phyloP scores from a whole-genome alignment of 73 alveolate genomes.

The Paramecium sexaurelia region DNA sequence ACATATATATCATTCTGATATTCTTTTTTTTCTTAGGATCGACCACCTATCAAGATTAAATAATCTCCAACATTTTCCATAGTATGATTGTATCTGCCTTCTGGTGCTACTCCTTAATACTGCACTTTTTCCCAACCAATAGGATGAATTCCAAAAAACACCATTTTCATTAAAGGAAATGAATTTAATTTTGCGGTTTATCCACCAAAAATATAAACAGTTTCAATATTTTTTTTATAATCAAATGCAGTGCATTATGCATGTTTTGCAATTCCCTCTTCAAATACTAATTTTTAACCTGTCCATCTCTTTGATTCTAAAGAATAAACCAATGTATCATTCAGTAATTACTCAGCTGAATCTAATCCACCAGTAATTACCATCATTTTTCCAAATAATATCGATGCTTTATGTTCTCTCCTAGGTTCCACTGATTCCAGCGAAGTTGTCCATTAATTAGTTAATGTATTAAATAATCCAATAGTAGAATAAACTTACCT shows the following conservation, averaged over 20 bases:
- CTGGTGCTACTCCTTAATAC: not conserved
- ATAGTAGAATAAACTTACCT: conserved; percentile 37
- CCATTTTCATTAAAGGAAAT: conserved; percentile 35
- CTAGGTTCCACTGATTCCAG: conserved; percentile 48
- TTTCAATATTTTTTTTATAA: not conserved
- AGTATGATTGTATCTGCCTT: conserved; percentile 38
- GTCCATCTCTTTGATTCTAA: conserved; percentile 41
- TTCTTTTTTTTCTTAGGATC: not conserved
- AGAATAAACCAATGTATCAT: conserved; percentile 16
- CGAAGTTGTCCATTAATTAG: not conserved
- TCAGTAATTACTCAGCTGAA: conserved; percentile 39
- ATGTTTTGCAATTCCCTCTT: conserved; percentile 42
- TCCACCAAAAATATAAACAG: conserved; percentile 34
- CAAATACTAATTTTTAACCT: not conserved
- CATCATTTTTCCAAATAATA: not conserved
- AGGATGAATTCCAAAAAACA: conserved; percentile 26
- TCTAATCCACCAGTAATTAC: conserved; percentile 39
- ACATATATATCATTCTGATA: not conserved
- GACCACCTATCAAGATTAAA: not conserved
- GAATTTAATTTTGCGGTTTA: not conserved
- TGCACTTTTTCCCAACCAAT: not conserved
- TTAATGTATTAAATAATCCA: conserved; percentile 13
- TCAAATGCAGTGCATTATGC: conserved; percentile 36
- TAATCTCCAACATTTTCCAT: conserved; percentile 38
- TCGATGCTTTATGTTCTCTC: conserved; percentile 27